Evolutionary conservation across 2,329 filamentous ascomycete genomes (phyloP), one percentile per base, ranked within the genome.

Genomic region (Cryphonectria parasitica): DNA sequence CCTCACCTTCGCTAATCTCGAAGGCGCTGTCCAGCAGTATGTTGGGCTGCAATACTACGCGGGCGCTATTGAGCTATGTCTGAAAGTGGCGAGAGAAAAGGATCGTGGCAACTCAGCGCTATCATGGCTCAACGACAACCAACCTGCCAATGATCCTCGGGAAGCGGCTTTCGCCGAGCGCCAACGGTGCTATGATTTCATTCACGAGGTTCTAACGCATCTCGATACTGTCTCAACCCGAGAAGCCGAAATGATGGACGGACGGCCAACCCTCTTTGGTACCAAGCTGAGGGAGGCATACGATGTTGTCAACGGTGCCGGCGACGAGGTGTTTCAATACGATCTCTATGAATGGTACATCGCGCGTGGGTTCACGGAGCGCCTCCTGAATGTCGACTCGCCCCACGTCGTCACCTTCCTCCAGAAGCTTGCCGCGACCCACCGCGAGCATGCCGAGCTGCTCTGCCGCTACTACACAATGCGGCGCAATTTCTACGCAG

Each of bases 341-440:
- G 94, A 93, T 76, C 86, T 99, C n/a, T 99, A 98, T 79, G 95
- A 98, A 77, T 99, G 96, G 95, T 99, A 99, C 80, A 90, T 98
- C 74, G 82, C 87, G 68, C 91, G 95, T 78, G 91, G 92, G 25
- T 95, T 93, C 90, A 92, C 89, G 13, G 94, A 98, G 73, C 91
- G 94, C 19, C 87, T 99, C 39, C 88, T 99, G 45, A 90, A 91
- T 49, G 94, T 96, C 66, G 89, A 95, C 70, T 97, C 95, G 6
- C 89, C 91, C 0, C 95, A 94, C 76, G 94, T 98, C 36, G 88
- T 97, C 58, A 92, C 90, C 2, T 99, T 97, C 79, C 88, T 99
- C 2, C 86, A 93, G 77, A 90, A 92, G 67, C 91, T 94, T 71
- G 92, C 94, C 0, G 83, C 84, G 5, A 89, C 90, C 8, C 90